phyloP scores from a whole-genome alignment of 768 basidiomycete species.

The Leccinum uliginosum region DNA sequence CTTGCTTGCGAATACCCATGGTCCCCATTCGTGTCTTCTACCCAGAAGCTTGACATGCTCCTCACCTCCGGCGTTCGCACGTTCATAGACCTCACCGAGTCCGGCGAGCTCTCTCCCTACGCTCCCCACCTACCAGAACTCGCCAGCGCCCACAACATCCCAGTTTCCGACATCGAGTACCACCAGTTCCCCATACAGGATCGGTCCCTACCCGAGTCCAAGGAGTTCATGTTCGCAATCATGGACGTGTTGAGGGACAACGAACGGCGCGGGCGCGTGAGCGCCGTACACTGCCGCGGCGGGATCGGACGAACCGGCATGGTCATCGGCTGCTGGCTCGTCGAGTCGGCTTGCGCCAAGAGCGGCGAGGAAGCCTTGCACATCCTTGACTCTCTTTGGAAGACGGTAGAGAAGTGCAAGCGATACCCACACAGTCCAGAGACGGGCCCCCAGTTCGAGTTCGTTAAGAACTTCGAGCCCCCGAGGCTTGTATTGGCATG shows the following conservation, averaged over 20 bases:
- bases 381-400: slow-evolving; percentile 68
- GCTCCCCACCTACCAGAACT: slow-evolving; percentile 49
- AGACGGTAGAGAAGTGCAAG: slow-evolving; percentile 71
- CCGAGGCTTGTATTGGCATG: slow-evolving; percentile 19
- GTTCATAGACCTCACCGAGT: slow-evolving; percentile 82
- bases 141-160: slow-evolving; percentile 53
- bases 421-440: slow-evolving; percentile 75
- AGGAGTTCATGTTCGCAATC: slow-evolving; percentile 55
- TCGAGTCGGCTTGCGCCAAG: slow-evolving; percentile 57
- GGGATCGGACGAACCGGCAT: slow-evolving; percentile 68
- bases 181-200: slow-evolving; percentile 78
- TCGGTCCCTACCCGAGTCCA: slow-evolving; percentile 58
- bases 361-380: slow-evolving; percentile 62
- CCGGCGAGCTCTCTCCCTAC: slow-evolving; percentile 71
- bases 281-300: slow-evolving; percentile 77
- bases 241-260: slow-evolving; percentile 59
- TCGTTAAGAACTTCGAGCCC: slow-evolving; percentile 54
- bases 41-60: slow-evolving; percentile 70
- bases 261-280: slow-evolving; percentile 50
- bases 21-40: slow-evolving; percentile 49
- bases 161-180: slow-evolving; percentile 57
- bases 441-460: slow-evolving; percentile 75
- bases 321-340: slow-evolving; percentile 73
- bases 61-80: slow-evolving; percentile 71
- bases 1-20: slow-evolving; percentile 83